Base-by-base conservation (phyloP, 768 basidiomycete species). In the Trametes sanguinea region DNA sequence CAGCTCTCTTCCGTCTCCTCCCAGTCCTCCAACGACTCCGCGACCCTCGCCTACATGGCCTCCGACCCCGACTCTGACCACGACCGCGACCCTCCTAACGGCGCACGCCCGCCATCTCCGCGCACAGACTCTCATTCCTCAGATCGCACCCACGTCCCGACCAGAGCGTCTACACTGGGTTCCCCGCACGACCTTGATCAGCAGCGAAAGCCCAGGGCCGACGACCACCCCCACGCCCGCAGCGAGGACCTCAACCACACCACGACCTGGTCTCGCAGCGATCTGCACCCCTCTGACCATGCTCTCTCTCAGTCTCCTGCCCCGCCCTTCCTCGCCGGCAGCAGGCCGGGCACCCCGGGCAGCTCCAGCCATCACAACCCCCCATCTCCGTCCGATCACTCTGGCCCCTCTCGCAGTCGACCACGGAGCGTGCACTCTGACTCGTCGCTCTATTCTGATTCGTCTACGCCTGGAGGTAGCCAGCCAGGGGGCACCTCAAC, bases 211-310 rank as follows among this genome's bases (percentile, higher is more conserved):
- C 72, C 66, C 27, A 75, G 69, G 64, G 69, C 72, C 66, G 74
- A 73, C 67, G 64, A 68, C 9, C 67, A 68, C 43, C 69, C 82
- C 61, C 84, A 88, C 70, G 77, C 87, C 61, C 85, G 82, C 56
- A 92, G 89, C 75, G 81, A 88, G 68, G 90, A 90, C 76, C 77
- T 90, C 54, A 88, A 84, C 73, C 89, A 90, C 72, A 68, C 74
- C 48, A 66, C 60, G 40, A 65, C 71, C 48, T 68, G 67, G 48
- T 58, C 60, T 39, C 54, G 67, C 62, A 52, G 67, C 64, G 71
- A 74, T 74, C 72, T 65, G 45, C 55, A 65, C 59, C 37, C 64
- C 46, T 60, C 64, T 61, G 71, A 64, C 42, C 57, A 52, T 47
- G 51, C 61, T 58, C 11, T 65, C 61, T 54, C 66, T 61, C 57